These are phyloP conservation scores for Isatis lusitanica DNA, from an alignment of 441 rosid genomes.

Conservation along the genomic window DNA sequence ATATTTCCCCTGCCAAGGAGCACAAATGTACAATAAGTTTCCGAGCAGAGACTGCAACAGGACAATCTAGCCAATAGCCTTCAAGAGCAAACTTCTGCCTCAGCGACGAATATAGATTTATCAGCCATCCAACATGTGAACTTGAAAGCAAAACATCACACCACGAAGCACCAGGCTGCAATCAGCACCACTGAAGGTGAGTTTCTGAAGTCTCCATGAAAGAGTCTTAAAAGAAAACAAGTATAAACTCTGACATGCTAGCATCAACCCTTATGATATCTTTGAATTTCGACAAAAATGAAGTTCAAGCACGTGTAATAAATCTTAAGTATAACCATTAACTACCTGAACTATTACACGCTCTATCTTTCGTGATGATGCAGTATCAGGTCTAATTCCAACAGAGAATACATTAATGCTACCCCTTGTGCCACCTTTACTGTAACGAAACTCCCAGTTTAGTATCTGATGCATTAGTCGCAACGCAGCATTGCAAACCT, in stretches of 20 bases:
- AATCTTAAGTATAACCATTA: conserved; percentile 18
- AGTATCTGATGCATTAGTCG: conserved; percentile 91
- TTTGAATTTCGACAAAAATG: conserved; percentile 17
- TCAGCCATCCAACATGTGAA: conserved; percentile 83
- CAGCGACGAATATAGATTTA: conserved; percentile 72
- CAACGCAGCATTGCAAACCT: conserved; percentile 84
- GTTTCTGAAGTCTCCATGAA: conserved; percentile 11
- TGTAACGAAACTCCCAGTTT: conserved; percentile 84
- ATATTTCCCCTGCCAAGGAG: conserved; percentile 80
- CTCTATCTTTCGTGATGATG: conserved; percentile 65
- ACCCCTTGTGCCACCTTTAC: conserved; percentile 44
- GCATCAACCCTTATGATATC: conserved; percentile 10
- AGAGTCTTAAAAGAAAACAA: conserved; percentile 13
- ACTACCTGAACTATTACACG: conserved; percentile 84
- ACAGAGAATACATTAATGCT: conserved; percentile 56
- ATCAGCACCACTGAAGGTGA: conserved; percentile 39
- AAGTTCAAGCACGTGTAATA: conserved; percentile 16
- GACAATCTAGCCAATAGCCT: conserved; percentile 91
- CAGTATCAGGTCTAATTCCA: conserved; percentile 57
- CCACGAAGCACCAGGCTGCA: conserved; percentile 97
- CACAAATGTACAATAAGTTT: conserved; percentile 92
- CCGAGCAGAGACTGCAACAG: conserved; percentile 91
- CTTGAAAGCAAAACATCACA: conserved; percentile 84
- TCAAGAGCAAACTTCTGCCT: conserved; percentile 75
- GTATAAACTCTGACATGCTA: conserved; percentile 14